Evolutionary conservation across 441 rosid genomes (phyloP), one percentile per base, ranked within the genome.

Genomic region (Melastoma candidum): DNA sequence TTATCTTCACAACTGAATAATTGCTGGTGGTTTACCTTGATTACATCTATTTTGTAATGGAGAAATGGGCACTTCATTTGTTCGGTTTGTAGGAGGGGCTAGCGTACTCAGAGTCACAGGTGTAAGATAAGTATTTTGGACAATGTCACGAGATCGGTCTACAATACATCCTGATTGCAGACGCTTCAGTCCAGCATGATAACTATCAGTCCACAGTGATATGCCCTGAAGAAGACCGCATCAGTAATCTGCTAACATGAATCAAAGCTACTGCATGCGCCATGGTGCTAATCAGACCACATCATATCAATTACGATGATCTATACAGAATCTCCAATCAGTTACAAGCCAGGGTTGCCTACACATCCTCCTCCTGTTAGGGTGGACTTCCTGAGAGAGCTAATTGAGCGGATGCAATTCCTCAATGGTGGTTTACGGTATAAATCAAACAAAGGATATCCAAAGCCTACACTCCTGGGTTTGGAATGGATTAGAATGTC

Each of bases 141-240:
- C 63, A 32, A 63, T 59, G 58, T 54, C 51, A 51, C 47, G 62
- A 60, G 73, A 49, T 60, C 62, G 64, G 48, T 59, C 66, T 49
- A 47, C 68, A 49, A 60, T 61, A 53, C 73, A 50, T 60, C 36
- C 59, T 25, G 62, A 47, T 36, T 48, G 61, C 60, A 71, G 78
- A 70, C 63, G 63, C 78, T 71, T 89, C 68, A 66, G 88, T n/a
- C 9, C 59, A 43, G 56, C 72, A 58, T 57, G 79, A 74, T 93
- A 89, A 26, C 99, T 65, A 93, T 77, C 64, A 86, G 74, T 59
- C 72, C 83, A 65, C 90, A 89, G 74, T 84, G 87, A 68, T 67
- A 76, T 61, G 71, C 75, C 99, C 99, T 89, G 74, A 64, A 54
- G 73, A 62, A 78, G 44, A 26, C 61, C 43, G 43, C 46, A 44